These are phyloP conservation scores for Dothidotthia symphoricarpi DNA, from an alignment of 2,329 filamentous ascomycete genomes.

Conservation along the genomic window DNA sequence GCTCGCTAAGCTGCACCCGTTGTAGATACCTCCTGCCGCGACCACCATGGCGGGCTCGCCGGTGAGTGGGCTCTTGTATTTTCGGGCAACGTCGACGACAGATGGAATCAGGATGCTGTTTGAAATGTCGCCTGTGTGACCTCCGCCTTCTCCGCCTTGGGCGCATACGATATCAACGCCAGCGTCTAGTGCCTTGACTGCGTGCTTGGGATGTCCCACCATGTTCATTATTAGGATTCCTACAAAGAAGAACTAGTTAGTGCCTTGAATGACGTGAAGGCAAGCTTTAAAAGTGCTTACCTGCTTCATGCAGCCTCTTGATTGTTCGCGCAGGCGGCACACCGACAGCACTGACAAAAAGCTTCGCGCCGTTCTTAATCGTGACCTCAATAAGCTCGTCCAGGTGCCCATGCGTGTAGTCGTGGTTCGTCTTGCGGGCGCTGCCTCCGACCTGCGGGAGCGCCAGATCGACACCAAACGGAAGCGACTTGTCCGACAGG, in stretches of 20 bases:
- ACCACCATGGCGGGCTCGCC: constrained; percentile 75
- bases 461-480: constrained; percentile 89
- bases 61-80: constrained; percentile 68
- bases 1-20: constrained; percentile 76
- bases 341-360: constrained; percentile 88
- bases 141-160: constrained; percentile 90
- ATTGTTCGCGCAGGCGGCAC: constrained; percentile 75
- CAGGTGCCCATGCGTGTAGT: constrained; percentile 87
- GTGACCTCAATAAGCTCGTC: constrained; percentile 85
- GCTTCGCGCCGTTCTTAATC: constrained; percentile 74
- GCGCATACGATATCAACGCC: constrained; percentile 91
- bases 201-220: constrained; percentile 91
- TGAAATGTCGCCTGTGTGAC: constrained; percentile 85
- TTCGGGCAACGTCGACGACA: constrained; percentile 76
- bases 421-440: constrained; percentile 89
- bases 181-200: constrained; percentile 78
- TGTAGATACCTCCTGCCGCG: constrained; percentile 82
- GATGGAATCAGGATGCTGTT: constrained; percentile 84
- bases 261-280: too few relatives aligned
- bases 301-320: constrained; percentile 71
- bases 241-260: too few relatives aligned
- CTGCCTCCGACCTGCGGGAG: constrained; percentile 82
- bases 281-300: too few relatives aligned
- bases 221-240: constrained; percentile 94
- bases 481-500: constrained; percentile 64